Conservation (phyloP, 345 rosid species). For the Lenwebbia sp. region DNA sequence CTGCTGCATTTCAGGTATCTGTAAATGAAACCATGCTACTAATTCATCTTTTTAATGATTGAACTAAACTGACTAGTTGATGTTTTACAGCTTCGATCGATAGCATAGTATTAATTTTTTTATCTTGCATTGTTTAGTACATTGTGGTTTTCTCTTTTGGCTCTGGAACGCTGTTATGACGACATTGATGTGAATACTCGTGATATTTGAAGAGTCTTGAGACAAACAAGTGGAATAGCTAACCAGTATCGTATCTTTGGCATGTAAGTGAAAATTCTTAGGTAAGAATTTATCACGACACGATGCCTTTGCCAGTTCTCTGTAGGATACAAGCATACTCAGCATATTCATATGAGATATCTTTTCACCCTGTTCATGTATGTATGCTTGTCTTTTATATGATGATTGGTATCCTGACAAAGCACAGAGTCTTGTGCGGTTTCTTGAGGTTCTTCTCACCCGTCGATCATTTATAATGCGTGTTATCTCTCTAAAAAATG, state of each 20-base stretch:
- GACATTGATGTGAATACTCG: not conserved
- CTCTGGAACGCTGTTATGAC: not conserved
- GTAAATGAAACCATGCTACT: not conserved
- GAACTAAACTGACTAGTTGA: not conserved
- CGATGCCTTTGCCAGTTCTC: not conserved
- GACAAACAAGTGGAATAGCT: not conserved
- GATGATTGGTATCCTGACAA: not conserved
- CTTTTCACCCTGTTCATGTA: not conserved
- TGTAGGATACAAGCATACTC: not conserved
- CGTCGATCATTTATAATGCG: not conserved
- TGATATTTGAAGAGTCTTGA: not conserved
- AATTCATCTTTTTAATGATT: not conserved
- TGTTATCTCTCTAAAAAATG: not conserved
- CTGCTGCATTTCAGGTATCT: slow-evolving; percentile 78
- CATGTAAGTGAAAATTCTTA: not conserved
- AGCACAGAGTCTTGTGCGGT: not conserved
- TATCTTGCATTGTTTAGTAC: not conserved
- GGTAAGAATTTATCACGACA: not conserved
- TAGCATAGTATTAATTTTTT: not conserved
- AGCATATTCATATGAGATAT: not conserved
- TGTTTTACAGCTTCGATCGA: not conserved
- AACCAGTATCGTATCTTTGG: not conserved
- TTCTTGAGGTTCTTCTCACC: not conserved
- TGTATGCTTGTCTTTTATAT: not conserved
- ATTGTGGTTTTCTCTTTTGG: not conserved